Evolutionary conservation across 1,284 basidiomycete species (phyloP), one percentile per base, ranked within the genome.

Genomic region (Ganoderma meredithae): DNA sequence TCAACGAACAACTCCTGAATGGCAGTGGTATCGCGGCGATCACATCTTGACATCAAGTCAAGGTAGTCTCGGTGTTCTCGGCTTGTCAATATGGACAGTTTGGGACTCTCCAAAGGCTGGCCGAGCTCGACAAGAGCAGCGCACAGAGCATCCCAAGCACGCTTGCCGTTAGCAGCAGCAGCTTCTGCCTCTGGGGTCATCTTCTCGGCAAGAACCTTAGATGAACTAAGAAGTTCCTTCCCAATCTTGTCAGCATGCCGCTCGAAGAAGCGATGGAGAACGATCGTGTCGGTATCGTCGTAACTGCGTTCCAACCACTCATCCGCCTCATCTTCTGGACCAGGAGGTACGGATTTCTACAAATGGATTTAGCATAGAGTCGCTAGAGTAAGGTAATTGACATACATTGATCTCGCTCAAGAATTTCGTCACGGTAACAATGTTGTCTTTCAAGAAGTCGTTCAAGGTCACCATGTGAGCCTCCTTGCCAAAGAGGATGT

Each of bases 401-500:
- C 89, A 74, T 74, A 95, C 93, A 72, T 91, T 89, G 44, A 96
- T 83, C 74, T 95, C 93, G 56, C 89, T 94, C 66, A 97, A 81
- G 82, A 93, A 97, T 60, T 90, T 87, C 1, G 94, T 95, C 52
- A 97, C 90, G 63, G 89, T 90, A 36, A 89, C 84, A 68, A 96
- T 95, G 72, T 96, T 94, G 25, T 85, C 86, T 65, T 87, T 84
- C 60, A 97, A 80, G 80, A 96, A 96, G 15, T 86, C 83, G 77
- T 97, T 97, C 65, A 97, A 79, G 27, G 87, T 85, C 59, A 89
- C 89, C 93, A 96, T 95, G 74, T 95, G 91, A 3, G 89, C 87
- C 76, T 97, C 95, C 77, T 95, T 94, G 39, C 93, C 94, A 73
- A 97, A 97, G 73, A 94, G 89, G 49, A 97, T 93, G 73, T 97